A percentile compares a stretch with the other conserved stretches of the same genome.
These are phyloP conservation scores for Penicillium cosmopolitanum DNA, from an alignment of 495 filamentous ascomycete species.

Conservation along the genomic window DNA sequence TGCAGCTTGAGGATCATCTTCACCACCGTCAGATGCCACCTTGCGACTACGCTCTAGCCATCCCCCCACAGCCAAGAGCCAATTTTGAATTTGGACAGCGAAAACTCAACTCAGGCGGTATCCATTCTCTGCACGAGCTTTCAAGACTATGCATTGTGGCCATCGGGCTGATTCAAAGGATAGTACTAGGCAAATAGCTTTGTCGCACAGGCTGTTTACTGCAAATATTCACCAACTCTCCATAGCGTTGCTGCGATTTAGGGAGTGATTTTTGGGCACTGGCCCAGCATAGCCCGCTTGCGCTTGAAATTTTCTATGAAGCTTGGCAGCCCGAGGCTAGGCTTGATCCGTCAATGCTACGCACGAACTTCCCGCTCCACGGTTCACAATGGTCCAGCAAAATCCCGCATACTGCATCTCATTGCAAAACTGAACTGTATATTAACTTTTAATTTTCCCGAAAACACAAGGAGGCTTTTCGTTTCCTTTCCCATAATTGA, in stretches of 20 bases:
- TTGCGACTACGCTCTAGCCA: background rate
- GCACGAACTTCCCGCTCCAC: slow-evolving; percentile 9
- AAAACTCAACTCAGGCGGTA: no score
- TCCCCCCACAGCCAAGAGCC: no score
- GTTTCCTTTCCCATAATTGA: slow-evolving; percentile 5
- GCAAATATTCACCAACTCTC: background rate
- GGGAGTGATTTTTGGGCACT: background rate
- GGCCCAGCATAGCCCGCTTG: no score
- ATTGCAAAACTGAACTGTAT: background rate
- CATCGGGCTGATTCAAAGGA: no score
- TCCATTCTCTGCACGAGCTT: no score
- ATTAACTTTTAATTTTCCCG: background rate
- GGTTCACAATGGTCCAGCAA: slow-evolving; percentile 3
- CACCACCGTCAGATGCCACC: slow-evolving; percentile 1
- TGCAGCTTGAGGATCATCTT: background rate
- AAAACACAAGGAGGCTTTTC: background rate
- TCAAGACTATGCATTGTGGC: no score
- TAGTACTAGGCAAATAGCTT: no score
- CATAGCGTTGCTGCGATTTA: background rate
- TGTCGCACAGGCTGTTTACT: slow-evolving; percentile 5
- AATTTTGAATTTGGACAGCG: no score
- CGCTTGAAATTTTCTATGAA: no score
- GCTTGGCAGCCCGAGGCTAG: no score
- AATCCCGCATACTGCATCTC: slow-evolving; percentile 6
- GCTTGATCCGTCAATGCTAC: slow-evolving; percentile 1